phyloP scores from a whole-genome alignment of 1,284 basidiomycete species.

The Fomitopsis betulina region DNA sequence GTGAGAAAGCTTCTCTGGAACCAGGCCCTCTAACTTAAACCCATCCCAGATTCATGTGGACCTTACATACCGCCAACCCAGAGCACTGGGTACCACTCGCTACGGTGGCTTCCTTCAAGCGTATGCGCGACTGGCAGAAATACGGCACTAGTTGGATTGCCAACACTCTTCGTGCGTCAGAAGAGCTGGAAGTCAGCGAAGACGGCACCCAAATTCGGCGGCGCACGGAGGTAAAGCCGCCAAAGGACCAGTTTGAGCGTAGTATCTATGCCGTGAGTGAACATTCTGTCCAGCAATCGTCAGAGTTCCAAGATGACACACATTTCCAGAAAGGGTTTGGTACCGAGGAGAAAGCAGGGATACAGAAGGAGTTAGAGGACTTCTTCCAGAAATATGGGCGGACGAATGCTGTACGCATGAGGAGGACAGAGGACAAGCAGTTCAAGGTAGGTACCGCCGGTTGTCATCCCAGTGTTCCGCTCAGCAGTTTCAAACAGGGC shows the following conservation, averaged over 20 bases:
- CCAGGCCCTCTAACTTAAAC: neutral
- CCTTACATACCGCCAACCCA: constrained; percentile 68
- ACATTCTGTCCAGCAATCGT: neutral
- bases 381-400: constrained; percentile 85
- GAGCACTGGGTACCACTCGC: constrained; percentile 92
- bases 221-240: constrained; percentile 64
- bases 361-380: constrained; percentile 77
- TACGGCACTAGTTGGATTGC: constrained; percentile 66
- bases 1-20: constrained; percentile 31
- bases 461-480: neutral
- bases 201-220: constrained; percentile 73
- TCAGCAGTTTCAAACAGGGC: constrained; percentile 42
- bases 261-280: constrained; percentile 80
- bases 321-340: constrained; percentile 84
- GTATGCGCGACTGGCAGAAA: constrained; percentile 76
- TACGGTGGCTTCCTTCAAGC: constrained; percentile 92
- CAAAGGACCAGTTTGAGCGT: constrained; percentile 72
- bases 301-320: neutral
- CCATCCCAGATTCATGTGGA: constrained; percentile 88
- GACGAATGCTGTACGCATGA: constrained; percentile 85
- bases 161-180: constrained; percentile 58
- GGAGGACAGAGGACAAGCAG: constrained; percentile 67
- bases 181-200: constrained; percentile 76
- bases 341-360: constrained; percentile 54
- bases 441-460: constrained; percentile 65